Conservation (phyloP, 257 asterid species). For the Solanum pinnatisectum region DNA sequence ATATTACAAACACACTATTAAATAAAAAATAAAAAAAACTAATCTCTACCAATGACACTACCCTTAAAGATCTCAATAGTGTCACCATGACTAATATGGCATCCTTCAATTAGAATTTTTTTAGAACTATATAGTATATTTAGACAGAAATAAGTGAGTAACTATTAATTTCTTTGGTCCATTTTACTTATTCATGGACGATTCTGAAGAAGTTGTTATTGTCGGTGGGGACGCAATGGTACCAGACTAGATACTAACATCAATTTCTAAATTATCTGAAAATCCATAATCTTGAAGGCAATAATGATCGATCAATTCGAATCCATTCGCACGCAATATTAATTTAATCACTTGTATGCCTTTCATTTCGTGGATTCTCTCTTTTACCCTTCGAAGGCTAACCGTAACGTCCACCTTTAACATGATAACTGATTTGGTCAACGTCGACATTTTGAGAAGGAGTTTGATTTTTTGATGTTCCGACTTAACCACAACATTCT, state of each 20-base stretch:
- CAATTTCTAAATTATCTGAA: conserved; percentile 21
- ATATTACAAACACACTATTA: not conserved
- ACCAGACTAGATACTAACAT: conserved; percentile 12
- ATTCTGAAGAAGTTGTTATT: conserved; percentile 8
- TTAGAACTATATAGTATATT: conserved; percentile 11
- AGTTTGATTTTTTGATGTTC: conserved; percentile 14
- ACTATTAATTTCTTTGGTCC: conserved; percentile 20
- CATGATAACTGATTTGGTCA: not conserved
- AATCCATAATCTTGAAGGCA: conserved; percentile 23
- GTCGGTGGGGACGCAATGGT: not conserved
- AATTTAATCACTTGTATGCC: conserved; percentile 12
- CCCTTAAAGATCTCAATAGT: conserved; percentile 13
- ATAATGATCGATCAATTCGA: conserved; percentile 29
- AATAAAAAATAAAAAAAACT: not conserved
- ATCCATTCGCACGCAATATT: conserved; percentile 22
- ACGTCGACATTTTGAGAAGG: conserved; percentile 22
- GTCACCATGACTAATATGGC: not conserved
- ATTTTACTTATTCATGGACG: not conserved
- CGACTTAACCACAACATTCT: not conserved
- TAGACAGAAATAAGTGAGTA: conserved; percentile 4
- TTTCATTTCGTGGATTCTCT: conserved; percentile 31
- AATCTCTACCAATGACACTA: conserved; percentile 42
- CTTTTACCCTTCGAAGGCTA: conserved; percentile 28
- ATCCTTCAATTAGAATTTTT: conserved; percentile 27
- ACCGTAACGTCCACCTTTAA: conserved; percentile 23